A percentile compares a stretch with the other conserved stretches of the same genome.
These are phyloP conservation scores for Sugiyamaella sp. DNA, from an alignment of 1,139 yeast species.

Conservation along the genomic window DNA sequence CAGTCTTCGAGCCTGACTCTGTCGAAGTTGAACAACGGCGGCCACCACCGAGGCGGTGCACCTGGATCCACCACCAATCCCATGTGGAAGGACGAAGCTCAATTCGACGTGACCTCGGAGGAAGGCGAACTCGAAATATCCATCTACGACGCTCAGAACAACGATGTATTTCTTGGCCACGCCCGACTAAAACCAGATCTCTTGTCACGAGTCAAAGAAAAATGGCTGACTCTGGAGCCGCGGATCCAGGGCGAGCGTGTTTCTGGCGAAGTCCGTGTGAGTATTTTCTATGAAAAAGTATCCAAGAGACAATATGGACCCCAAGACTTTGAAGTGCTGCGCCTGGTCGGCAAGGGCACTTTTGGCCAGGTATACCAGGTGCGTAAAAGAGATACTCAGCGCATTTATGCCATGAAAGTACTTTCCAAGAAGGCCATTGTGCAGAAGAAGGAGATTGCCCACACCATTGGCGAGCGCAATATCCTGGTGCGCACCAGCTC, in stretches of 20 bases:
- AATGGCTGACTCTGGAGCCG: conserved; percentile 76
- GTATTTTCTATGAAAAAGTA: conserved; percentile 72
- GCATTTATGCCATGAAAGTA: conserved; percentile 97
- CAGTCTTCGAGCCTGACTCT: conserved; percentile 69
- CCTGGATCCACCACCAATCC: conserved; percentile 62
- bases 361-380: conserved; percentile 98
- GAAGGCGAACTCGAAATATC: conserved; percentile 80
- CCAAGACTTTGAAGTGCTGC: conserved; percentile 85
- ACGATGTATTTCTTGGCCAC: conserved; percentile 86
- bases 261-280: conserved; percentile 73
- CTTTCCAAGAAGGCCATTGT: conserved; percentile 92
- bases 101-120: conserved; percentile 81
- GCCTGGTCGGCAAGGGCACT: conserved; percentile 92
- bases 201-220: conserved; percentile 48
- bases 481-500: conserved; percentile 85
- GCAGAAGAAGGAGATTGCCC: conserved; percentile 95
- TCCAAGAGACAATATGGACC: conserved; percentile 84
- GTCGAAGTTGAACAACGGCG: conserved; percentile 42
- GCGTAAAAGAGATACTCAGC: conserved; percentile 79
- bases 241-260: conserved; percentile 78
- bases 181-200: conserved; percentile 73
- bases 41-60: conserved; percentile 17
- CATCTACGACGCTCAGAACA: conserved; percentile 79
- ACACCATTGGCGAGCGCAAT: conserved; percentile 95
- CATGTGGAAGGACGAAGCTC: conserved; percentile 87